phyloP scores from a whole-genome alignment of 208 protist genomes.

The Trypanosoma rangeli region DNA sequence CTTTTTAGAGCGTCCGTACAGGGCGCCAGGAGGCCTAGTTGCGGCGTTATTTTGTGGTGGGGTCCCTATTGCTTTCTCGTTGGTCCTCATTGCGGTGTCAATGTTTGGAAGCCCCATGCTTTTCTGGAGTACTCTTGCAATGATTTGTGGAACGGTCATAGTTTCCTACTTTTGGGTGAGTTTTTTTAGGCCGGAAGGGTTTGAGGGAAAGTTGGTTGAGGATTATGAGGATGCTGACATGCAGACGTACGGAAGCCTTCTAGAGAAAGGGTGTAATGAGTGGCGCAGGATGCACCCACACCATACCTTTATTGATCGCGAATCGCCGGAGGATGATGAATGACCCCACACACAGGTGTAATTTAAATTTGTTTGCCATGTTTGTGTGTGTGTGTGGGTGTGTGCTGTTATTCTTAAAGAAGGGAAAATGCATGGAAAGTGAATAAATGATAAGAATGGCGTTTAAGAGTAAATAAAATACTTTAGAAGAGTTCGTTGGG shows the following conservation, averaged over 20 bases:
- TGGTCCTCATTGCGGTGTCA: conserved; percentile 67
- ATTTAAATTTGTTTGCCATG: too few species aligned
- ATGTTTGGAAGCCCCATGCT: conserved; percentile 54
- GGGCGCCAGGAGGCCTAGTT: conserved; percentile 57
- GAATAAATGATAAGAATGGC: too few species aligned
- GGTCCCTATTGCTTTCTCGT: conserved; percentile 72
- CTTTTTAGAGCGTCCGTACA: conserved; percentile 76
- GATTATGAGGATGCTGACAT: conserved; percentile 84
- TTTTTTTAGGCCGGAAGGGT: conserved; percentile 71
- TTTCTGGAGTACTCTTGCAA: conserved; percentile 45
- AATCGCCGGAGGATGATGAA: neutral
- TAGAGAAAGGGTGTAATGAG: conserved; percentile 66
- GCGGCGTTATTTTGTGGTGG: conserved; percentile 53
- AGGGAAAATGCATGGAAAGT: too few species aligned
- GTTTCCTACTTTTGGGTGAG: conserved; percentile 65
- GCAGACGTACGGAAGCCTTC: conserved; percentile 79
- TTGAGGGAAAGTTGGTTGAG: conserved; percentile 83
- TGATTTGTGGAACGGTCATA: conserved; percentile 58
- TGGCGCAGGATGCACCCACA: conserved; percentile 67
- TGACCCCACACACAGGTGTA: neutral
- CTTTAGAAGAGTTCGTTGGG: too few species aligned
- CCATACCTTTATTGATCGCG: conserved; percentile 51
- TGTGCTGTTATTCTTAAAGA: too few species aligned
- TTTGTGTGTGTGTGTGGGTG: too few species aligned
- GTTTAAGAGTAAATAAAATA: too few species aligned